Percentiles rank a stretch among this genome's conserved stretches.
phyloP scores from a whole-genome alignment of 768 basidiomycete species.

The Lenzites betulinus region DNA sequence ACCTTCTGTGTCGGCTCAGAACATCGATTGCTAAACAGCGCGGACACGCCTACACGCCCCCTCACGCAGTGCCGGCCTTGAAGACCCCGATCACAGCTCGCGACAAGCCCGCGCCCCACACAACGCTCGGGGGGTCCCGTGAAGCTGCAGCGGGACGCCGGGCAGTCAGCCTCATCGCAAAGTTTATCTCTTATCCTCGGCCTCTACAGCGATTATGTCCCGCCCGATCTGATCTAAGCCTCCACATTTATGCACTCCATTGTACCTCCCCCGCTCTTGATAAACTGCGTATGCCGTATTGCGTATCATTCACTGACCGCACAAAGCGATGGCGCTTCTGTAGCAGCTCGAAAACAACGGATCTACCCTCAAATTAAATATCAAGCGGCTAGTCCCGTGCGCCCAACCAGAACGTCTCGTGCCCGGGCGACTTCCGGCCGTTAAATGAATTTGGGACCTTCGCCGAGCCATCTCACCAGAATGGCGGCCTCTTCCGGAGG shows the following conservation, averaged over 20 bases:
- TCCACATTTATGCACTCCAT: neutral
- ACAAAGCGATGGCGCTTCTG: neutral
- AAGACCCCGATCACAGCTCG: slow-evolving; percentile 13
- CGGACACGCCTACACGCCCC: slow-evolving; percentile 8
- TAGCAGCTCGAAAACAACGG: neutral
- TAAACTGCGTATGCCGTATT: neutral
- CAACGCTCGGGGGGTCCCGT: slow-evolving; percentile 10
- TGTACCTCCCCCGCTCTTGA: neutral
- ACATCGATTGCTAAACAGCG: neutral
- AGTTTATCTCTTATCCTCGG: neutral
- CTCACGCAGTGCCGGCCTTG: neutral
- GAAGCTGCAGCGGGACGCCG: slow-evolving; percentile 4
- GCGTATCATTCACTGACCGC: neutral
- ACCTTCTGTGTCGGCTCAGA: neutral
- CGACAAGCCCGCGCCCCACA: neutral
- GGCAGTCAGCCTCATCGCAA: neutral
- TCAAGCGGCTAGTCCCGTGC: slow-evolving; percentile 11
- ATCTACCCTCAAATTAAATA: slow-evolving; percentile 2
- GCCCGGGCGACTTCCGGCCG: slow-evolving; percentile 17
- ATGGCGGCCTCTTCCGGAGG: slow-evolving; percentile 12
- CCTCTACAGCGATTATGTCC: neutral
- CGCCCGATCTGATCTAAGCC: slow-evolving; percentile 1
- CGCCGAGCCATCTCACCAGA: slow-evolving; percentile 6
- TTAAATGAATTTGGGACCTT: slow-evolving; percentile 14
- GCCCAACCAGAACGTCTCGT: slow-evolving; percentile 11